Evolutionary conservation across 139 green algal species (phyloP).

Genomic region (Microglena sp.): DNA sequence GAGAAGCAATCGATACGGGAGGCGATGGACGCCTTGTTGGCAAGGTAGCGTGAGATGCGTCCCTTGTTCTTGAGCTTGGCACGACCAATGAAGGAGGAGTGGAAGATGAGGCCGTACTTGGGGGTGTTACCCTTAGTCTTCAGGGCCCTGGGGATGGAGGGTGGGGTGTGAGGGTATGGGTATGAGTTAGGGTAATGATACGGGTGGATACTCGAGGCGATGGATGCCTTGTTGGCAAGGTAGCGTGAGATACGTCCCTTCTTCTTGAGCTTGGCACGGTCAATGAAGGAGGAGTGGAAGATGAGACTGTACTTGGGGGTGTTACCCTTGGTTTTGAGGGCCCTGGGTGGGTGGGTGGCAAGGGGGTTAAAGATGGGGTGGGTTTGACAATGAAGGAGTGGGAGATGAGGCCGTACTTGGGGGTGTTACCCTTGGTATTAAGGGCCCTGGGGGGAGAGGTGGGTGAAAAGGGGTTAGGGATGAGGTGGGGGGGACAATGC

Average conservation of each 20-base stretch:
- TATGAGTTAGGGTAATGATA: no score
- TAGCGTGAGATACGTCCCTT: conserved; percentile 98
- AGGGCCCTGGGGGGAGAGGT: conserved; percentile 75
- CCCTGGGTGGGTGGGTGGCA: no score
- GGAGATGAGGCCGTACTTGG: conserved; percentile 99
- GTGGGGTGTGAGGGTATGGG: no score
- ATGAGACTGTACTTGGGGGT: conserved; percentile 99
- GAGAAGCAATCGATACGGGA: conserved; percentile 94
- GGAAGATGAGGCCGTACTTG: conserved; percentile 99
- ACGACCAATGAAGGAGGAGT: conserved; percentile 94
- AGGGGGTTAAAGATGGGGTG: no score
- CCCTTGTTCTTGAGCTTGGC: conserved; percentile 96
- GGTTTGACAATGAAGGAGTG: no score
- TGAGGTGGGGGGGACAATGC: no score
- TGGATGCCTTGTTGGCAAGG: conserved; percentile 97
- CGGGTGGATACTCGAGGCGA: conserved; percentile 92
- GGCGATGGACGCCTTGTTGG: conserved; percentile 97
- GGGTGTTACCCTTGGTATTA: conserved; percentile 97
- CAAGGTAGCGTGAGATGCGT: conserved; percentile 94
- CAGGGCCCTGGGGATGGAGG: conserved; percentile 86
- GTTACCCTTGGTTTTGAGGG: conserved; percentile 97
- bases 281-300: conserved; percentile 97
- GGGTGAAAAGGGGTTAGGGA: no score
- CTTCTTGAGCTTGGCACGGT: conserved; percentile 87
- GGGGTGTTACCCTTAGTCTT: conserved; percentile 99